Evolutionary conservation across 352 stramenopile species (phyloP).

Genomic region (Pythium coloratum): DNA sequence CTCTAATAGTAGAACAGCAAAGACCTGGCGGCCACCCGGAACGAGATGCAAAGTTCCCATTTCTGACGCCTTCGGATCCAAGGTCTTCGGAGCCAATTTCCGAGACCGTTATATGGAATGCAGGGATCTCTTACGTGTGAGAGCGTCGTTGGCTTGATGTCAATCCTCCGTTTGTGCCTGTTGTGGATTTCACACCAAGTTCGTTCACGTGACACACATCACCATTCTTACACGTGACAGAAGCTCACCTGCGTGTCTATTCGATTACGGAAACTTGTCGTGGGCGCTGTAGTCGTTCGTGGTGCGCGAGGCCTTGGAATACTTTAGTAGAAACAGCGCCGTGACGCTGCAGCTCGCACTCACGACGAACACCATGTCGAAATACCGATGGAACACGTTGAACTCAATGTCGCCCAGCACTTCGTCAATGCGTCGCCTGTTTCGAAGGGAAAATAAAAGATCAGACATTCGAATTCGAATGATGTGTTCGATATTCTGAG

Average conservation of each 20-base stretch:
- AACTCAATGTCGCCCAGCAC: conserved; percentile 85
- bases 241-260: not conserved
- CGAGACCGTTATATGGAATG: no score
- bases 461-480: conserved; percentile 1
- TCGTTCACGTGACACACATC: no score
- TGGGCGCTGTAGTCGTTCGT: conserved; percentile 69
- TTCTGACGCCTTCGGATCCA: no score
- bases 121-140: no score
- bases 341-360: conserved; percentile 67
- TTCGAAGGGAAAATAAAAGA: not conserved
- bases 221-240: no score
- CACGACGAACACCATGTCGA: conserved; percentile 85
- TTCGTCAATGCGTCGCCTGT: conserved; percentile 75
- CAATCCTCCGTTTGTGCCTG: no score
- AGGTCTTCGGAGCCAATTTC: no score
- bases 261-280: conserved; percentile 70
- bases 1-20: no score
- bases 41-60: no score
- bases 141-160: no score
- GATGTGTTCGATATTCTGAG: not conserved
- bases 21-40: no score
- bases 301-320: conserved; percentile 77
- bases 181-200: no score
- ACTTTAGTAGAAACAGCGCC: conserved; percentile 64
- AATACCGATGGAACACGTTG: conserved; percentile 82